Percentiles rank a stretch among this genome's conserved stretches.
These are phyloP conservation scores for Candida maesae DNA, from an alignment of 805 yeast genomes.

Conservation along the genomic window DNA sequence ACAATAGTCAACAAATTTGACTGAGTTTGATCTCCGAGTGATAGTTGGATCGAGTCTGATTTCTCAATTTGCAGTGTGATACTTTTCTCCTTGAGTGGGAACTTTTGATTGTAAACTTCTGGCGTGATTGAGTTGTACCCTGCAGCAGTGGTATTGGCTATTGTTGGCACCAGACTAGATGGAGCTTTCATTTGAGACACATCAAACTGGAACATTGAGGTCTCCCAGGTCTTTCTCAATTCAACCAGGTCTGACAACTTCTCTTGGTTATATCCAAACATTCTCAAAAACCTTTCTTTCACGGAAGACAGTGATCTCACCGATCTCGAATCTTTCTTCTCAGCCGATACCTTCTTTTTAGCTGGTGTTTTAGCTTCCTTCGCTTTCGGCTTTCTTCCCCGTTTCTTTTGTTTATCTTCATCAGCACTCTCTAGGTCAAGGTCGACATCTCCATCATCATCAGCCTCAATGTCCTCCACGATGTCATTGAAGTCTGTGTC, in stretches of 20 bases:
- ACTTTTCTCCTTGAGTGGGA: slow-evolving; percentile 17
- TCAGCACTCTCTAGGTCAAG: not conserved
- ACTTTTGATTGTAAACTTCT: slow-evolving; percentile 23
- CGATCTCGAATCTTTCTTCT: slow-evolving; percentile 22
- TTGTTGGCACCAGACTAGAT: slow-evolving; percentile 4
- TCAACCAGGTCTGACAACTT: slow-evolving; percentile 40
- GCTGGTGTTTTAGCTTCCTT: slow-evolving; percentile 16
- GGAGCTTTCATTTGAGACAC: slow-evolving; percentile 28
- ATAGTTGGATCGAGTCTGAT: slow-evolving; percentile 12
- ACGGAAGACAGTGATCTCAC: slow-evolving; percentile 33
- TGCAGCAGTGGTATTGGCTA: slow-evolving; percentile 10
- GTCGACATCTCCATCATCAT: slow-evolving; percentile 7
- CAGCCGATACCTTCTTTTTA: slow-evolving; percentile 5
- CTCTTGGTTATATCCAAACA: slow-evolving; percentile 48
- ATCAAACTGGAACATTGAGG: slow-evolving; percentile 40
- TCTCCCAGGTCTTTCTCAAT: slow-evolving; percentile 49
- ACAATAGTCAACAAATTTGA: slow-evolving; percentile 35
- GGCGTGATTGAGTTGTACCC: slow-evolving; percentile 19
- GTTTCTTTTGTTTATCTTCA: slow-evolving; percentile 24
- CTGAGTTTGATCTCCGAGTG: slow-evolving; percentile 13
- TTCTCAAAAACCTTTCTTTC: slow-evolving; percentile 38
- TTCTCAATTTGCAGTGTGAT: slow-evolving; percentile 21
- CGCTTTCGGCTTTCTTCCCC: slow-evolving; percentile 20
- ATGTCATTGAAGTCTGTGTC: slow-evolving; percentile 12
- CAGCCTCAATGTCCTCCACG: slow-evolving; percentile 11